phyloP scores from a whole-genome alignment of 306 rosid genomes.

The Acmispon strigosus region DNA sequence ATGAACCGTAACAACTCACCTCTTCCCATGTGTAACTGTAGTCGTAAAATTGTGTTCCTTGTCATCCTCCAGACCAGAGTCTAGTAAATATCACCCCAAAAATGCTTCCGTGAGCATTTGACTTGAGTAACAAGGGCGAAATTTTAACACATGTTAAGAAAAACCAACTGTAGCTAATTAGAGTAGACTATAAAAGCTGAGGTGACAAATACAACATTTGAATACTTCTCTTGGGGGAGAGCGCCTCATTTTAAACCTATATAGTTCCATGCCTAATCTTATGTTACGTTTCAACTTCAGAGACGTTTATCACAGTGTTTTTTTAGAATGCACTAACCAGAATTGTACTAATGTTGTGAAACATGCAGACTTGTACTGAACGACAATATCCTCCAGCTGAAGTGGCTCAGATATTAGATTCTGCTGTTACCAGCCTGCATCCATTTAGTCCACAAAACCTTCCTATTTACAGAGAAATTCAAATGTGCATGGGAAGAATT shows the following conservation, averaged over 20 bases:
- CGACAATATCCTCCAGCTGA: slow-evolving; percentile 66
- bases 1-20: not conserved
- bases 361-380: slow-evolving; percentile 62
- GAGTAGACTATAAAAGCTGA: no score
- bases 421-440: slow-evolving; percentile 56
- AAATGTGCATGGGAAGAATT: slow-evolving; percentile 69
- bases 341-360: not conserved
- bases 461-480: slow-evolving; percentile 71
- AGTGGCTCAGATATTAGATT: slow-evolving; percentile 68
- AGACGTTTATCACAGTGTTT: not conserved
- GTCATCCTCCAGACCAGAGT: not conserved
- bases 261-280: no score
- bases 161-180: no score
- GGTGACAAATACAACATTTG: no score
- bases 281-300: not conserved
- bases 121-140: no score
- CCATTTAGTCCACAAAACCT: slow-evolving; percentile 62
- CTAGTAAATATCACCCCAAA: no score
- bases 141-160: no score
- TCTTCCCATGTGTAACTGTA: not conserved
- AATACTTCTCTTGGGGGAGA: no score
- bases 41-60: not conserved
- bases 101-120: not conserved
- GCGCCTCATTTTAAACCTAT: no score
- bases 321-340: slow-evolving; percentile 7